Base-by-base conservation (phyloP, 208 protist species). In the Porcisia hertigi region DNA sequence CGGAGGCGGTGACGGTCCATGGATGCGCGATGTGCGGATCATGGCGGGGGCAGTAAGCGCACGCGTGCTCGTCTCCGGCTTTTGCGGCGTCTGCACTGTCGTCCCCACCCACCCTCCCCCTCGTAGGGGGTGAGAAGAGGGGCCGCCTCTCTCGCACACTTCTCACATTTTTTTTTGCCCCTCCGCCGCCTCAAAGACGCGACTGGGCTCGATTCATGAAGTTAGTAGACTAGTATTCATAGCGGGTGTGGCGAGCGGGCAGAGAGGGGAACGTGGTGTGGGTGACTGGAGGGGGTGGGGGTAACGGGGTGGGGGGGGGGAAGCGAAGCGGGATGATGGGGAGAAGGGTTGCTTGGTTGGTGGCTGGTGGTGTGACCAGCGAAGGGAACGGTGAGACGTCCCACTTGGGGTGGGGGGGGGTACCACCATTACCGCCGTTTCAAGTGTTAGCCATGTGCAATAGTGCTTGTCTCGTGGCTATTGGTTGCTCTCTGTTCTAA, bases 211-310 rank as follows among this genome's bases (percentile, higher is more conserved):
- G 62, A 49, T n/a, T 8, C 12, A 49, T 30, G 20, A 43, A 70
- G 65, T 52, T 70, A 70, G 65, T 70, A 34, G 65, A 70, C 45
- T 55, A 70, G 45, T 70, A 70, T 43, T 34, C 62, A 34, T 66
- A 66, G 62, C 39, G 39, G 62, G 62, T 49, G 39, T 66, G 39
- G 14, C 39, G 9, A 47, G 62, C 25, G 0, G 14, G 59, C 4
- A 30, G 12, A 8, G 3, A 16, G 55, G 39, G 14, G 54, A 36
- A 43, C 7, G 9, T 64, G 49, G 49, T 30, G 47, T 49, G 12
- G 16, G 54, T 58, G 54, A 6, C 5, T 58, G 54, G 16, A 2
- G 8, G 30, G 57, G n/a, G 11, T 3, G 45, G 45, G 47, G 47
- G 8, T 14, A 5, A 52, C 47, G 1, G 47, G 47, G 45, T 49